phyloP scores from a whole-genome alignment of 306 rosid species.

The Erythrophleum fordii region DNA sequence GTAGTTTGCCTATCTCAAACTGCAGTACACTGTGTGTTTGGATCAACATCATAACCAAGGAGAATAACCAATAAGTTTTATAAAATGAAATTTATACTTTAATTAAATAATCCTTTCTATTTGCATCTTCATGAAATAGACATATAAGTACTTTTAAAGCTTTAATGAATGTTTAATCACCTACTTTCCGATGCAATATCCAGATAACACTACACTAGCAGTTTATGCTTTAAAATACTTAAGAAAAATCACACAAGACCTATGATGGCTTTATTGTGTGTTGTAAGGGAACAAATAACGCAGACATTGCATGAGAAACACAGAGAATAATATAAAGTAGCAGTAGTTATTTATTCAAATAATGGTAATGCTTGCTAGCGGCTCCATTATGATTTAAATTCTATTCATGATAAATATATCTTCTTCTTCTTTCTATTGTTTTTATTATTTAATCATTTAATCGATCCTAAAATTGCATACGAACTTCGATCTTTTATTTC shows the following conservation, averaged over 20 bases:
- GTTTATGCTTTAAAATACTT: neutral
- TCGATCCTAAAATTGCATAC: neutral
- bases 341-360: neutral
- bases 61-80: neutral
- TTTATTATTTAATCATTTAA: neutral
- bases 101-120: too few species aligned
- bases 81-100: neutral
- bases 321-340: neutral
- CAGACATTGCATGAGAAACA: slow-evolving; percentile 7
- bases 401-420: neutral
- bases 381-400: slow-evolving; percentile 26
- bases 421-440: neutral
- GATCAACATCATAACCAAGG: slow-evolving; percentile 3
- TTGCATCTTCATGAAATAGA: too few species aligned
- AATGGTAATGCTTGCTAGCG: neutral
- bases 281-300: neutral
- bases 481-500: slow-evolving; percentile 6
- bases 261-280: neutral
- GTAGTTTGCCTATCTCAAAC: neutral
- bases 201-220: neutral
- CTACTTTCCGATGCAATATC: neutral
- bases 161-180: neutral
- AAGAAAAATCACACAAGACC: neutral
- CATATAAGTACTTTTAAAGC: neutral
- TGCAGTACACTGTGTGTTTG: neutral